A percentile compares a stretch with the other conserved stretches of the same genome.
Evolutionary conservation across 371 early-diverging fungal species (phyloP).

Genomic region (Apophysomyces trapeziformis): DNA sequence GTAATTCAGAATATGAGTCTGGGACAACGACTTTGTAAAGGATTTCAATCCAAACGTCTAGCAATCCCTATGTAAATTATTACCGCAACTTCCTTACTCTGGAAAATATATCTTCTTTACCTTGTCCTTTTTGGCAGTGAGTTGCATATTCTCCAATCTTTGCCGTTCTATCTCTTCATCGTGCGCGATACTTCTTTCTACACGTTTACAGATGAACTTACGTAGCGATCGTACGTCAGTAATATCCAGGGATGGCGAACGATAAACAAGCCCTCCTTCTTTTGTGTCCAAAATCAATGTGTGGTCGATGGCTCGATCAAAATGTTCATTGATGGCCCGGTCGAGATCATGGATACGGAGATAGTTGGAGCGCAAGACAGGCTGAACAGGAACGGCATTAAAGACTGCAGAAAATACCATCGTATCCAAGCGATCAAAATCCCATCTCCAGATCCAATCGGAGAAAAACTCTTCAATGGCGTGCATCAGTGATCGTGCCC

Average conservation of each 20-base stretch:
- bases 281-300: constrained; percentile 43
- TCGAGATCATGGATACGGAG: constrained; percentile 35
- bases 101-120: constrained; percentile 23
- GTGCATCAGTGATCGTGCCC: constrained; percentile 48
- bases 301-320: constrained; percentile 42
- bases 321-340: constrained; percentile 19
- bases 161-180: constrained; percentile 21
- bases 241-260: constrained; percentile 33
- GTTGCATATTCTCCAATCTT: constrained; percentile 16
- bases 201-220: constrained; percentile 35
- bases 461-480: constrained; percentile 67
- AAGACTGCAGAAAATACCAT: constrained; percentile 46
- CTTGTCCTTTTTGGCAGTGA: constrained; percentile 31
- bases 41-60: constrained; percentile 42
- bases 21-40: constrained; percentile 57
- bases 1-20: constrained; percentile 56
- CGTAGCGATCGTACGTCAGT: constrained; percentile 38
- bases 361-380: constrained; percentile 37
- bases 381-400: constrained; percentile 49
- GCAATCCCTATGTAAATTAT: background rate
- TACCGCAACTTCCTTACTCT: background rate
- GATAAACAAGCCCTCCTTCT: constrained; percentile 43
- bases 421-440: constrained; percentile 58
- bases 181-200: constrained; percentile 37
- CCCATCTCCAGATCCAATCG: constrained; percentile 69